Base-by-base conservation (phyloP, 768 basidiomycete genomes). In the Leccinum subtestaceum region DNA sequence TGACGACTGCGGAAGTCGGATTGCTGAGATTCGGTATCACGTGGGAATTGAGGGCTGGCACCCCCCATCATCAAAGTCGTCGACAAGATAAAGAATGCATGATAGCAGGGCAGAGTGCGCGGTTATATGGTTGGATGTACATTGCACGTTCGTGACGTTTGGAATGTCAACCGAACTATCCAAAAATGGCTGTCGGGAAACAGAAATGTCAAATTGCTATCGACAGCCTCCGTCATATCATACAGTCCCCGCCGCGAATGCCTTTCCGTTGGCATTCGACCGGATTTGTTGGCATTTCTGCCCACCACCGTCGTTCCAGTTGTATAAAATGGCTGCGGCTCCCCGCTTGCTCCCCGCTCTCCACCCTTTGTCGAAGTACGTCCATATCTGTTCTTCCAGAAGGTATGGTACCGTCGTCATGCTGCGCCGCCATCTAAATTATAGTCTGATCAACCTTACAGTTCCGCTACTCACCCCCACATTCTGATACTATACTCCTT, bases 81-180 rank as follows among this genome's bases (percentile, higher is more conserved):
- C 56, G 54, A 43, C 59, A 27, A 11, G 19, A 50, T 9, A 19
- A 55, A 66, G 64, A 31, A 8, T 45, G 23, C 12, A 1, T 3
- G 27, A 49, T 21, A 55, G 12, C 46, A 23, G 48, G 13, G 19
- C 8, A 23, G 36, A 40, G 8, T 15, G 34, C 19, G 11, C 43
- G 19, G 43, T 19, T 60, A 59, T 67, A 70, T 46, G 60, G 52
- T 19, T 19, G 19, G 43, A 60, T 58, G 63, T 65, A 70, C 68
- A 63, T 65, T 70, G 63, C 68, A 70, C 68, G 65, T 65, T 70
- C 63, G 62, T 70, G 63, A 27, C 23, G 55, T 25, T 25, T 64
- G 58, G 58, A 56, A 54, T 57, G 59, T 54, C 7, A 52, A 36
- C 66, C 40, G 19, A 57, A 12, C 17, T 31, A 40, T 19, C 67